Percentiles rank a stretch among this genome's conserved stretches.
These are phyloP conservation scores for Ascobolus immersus DNA, from an alignment of 495 filamentous ascomycete genomes.

Conservation along the genomic window DNA sequence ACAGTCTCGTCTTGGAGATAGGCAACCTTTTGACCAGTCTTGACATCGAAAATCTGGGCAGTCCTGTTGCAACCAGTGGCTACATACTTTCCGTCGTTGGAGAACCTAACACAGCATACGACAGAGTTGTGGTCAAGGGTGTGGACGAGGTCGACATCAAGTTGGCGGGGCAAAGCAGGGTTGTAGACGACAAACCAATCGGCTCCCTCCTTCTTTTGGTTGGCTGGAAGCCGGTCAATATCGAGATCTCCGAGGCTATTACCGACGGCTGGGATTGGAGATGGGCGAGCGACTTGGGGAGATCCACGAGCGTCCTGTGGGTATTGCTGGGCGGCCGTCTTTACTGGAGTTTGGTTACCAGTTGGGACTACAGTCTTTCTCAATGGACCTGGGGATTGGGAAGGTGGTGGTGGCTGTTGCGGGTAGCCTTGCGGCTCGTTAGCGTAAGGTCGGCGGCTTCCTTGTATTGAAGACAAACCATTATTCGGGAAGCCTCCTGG, in stretches of 20 bases:
- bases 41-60: slow-evolving; percentile 74
- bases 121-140: slow-evolving; percentile 67
- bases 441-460: not conserved
- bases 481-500: slow-evolving; percentile 8
- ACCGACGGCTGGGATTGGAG: slow-evolving; percentile 38
- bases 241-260: slow-evolving; percentile 78
- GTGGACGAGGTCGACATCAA: slow-evolving; percentile 75
- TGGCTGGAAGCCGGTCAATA: slow-evolving; percentile 51
- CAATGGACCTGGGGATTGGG: slow-evolving; percentile 20
- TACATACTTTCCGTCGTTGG: slow-evolving; percentile 65
- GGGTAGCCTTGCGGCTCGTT: slow-evolving; percentile 7
- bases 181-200: slow-evolving; percentile 89
- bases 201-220: slow-evolving; percentile 54
- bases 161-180: slow-evolving; percentile 50
- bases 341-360: slow-evolving; percentile 17
- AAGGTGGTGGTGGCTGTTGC: slow-evolving; percentile 24
- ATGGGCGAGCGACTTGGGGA: slow-evolving; percentile 66
- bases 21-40: slow-evolving; percentile 49
- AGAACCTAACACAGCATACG: slow-evolving; percentile 78
- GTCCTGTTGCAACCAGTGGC: slow-evolving; percentile 76
- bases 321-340: slow-evolving; percentile 23
- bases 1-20: slow-evolving; percentile 60
- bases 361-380: slow-evolving; percentile 6
- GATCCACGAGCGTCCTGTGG: slow-evolving; percentile 34
- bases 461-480: not conserved